Evolutionary conservation across 2,329 filamentous ascomycete genomes (phyloP), one percentile per base, ranked within the genome.

Genomic region (Camillea tinctor): DNA sequence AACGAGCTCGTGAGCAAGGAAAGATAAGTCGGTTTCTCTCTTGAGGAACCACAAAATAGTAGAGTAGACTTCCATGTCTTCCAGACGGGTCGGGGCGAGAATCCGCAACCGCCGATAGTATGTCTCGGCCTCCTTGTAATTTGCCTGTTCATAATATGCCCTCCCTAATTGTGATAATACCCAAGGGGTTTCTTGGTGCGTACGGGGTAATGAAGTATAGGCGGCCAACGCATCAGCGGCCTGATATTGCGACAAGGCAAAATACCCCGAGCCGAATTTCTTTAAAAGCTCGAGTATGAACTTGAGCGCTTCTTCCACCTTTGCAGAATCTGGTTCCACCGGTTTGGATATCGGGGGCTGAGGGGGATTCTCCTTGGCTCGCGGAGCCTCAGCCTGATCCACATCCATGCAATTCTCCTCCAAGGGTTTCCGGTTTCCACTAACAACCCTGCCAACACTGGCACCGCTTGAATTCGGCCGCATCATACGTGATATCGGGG

Each of bases 31-130:
- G 0, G 93, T 91, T 71, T 97, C 94, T 64, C 91, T 89, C 75
- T 96, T 97, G 63, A 97, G 79, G 74, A 97, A 93, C 95, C 96
- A 99, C n/a, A 99, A 83, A n/a, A 96, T 89, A 0, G 95, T 99
- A 15, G 94, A 98, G 76, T 97, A 99, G 40, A 98, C 88, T 73
- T 99, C 95, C 93, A 98, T 97, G 71, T 97, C 93, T 72, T 96
- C 90, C 51, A 96, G 82, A 3, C 92, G 87, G 1, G 91, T 91
- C 1, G 94, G 94, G 13, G 91, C 88, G 66, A 95, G 82, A 30
- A 89, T 85, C 55, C 92, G 88, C 66, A 99, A 85, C 58, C 88
- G 87, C 60, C 87, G 83, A 74, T 97, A 99, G 69, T 88, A 90
- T 65, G 90, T 92, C 72, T 97, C 94, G 2, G 95, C 92, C 64